A percentile compares a stretch with the other conserved stretches of the same genome.
Evolutionary conservation across 2,329 filamentous ascomycete genomes (phyloP).

Genomic region (Apiospora pterosperma): DNA sequence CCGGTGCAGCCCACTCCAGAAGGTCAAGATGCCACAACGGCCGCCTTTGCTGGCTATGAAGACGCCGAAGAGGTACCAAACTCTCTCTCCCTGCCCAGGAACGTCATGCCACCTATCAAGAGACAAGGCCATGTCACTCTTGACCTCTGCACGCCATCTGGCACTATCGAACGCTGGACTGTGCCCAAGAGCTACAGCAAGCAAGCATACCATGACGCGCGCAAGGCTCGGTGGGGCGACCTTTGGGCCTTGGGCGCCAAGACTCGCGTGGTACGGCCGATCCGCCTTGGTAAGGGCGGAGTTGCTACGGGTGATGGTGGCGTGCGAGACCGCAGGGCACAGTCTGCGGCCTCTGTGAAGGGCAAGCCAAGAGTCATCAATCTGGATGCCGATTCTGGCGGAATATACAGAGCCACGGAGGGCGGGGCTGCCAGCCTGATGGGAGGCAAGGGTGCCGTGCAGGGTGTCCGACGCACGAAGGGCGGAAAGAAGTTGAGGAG

Average conservation of each 20-base stretch:
- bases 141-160: conserved; percentile 85
- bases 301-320: conserved; percentile 40
- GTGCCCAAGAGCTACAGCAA: conserved; percentile 78
- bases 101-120: conserved; percentile 80
- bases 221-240: conserved; percentile 89
- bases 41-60: conserved; percentile 73
- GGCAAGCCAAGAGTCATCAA: conserved; percentile 40
- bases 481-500: background rate
- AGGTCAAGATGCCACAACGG: conserved; percentile 54
- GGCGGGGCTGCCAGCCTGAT: background rate
- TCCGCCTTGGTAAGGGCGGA: conserved; percentile 54
- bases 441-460: background rate
- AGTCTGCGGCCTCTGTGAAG: conserved; percentile 19
- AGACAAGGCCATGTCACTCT: conserved; percentile 82
- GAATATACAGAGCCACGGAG: conserved; percentile 37
- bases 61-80: conserved; percentile 41
- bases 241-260: conserved; percentile 95
- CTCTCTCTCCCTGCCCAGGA: conserved; percentile 71
- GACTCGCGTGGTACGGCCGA: conserved; percentile 62
- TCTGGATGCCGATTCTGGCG: conserved; percentile 29
- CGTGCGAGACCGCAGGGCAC: conserved; percentile 34
- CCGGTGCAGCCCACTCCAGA: conserved; percentile 27
- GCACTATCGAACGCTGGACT: conserved; percentile 88
- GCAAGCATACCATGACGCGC: conserved; percentile 85
- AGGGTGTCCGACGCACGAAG: background rate